Conservation (phyloP, 1,284 basidiomycete species). For the Salmacisia buchloeana region DNA sequence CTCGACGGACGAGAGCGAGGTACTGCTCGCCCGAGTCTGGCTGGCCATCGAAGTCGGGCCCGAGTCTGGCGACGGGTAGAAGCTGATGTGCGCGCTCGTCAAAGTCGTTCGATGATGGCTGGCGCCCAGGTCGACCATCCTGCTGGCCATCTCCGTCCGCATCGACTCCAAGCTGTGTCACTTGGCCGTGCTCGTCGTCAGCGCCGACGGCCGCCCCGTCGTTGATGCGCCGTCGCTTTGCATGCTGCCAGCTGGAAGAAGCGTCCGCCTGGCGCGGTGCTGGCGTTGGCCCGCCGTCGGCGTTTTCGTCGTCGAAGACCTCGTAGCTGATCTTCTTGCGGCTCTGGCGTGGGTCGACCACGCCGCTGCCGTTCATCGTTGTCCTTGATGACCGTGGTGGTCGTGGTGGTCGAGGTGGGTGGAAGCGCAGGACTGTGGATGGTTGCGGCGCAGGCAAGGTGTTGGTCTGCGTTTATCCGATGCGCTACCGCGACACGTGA, state of each 20-base stretch:
- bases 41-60: background rate
- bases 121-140: background rate
- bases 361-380: too few relatives aligned
- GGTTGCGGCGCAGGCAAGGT: too few relatives aligned
- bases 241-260: too few relatives aligned
- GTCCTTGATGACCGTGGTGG: too few relatives aligned
- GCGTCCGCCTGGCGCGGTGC: too few relatives aligned
- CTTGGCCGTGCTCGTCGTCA: background rate
- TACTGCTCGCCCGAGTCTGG: background rate
- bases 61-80: background rate
- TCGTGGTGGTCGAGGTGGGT: too few relatives aligned
- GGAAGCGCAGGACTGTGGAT: too few relatives aligned
- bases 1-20: background rate
- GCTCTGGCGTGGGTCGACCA: background rate
- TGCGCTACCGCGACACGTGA: background rate
- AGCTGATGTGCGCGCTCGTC: background rate
- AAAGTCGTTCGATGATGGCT: background rate
- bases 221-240: slow-evolving; percentile 1
- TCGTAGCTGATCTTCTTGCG: slow-evolving; percentile 5
- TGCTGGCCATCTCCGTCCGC: background rate
- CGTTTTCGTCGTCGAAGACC: slow-evolving; percentile 4
- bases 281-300: background rate
- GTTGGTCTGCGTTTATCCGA: background rate
- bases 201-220: too few relatives aligned
- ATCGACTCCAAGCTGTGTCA: background rate